Conservation (phyloP, 2,329 filamentous ascomycete species). For the Phyllosticta paracitricarpa region DNA sequence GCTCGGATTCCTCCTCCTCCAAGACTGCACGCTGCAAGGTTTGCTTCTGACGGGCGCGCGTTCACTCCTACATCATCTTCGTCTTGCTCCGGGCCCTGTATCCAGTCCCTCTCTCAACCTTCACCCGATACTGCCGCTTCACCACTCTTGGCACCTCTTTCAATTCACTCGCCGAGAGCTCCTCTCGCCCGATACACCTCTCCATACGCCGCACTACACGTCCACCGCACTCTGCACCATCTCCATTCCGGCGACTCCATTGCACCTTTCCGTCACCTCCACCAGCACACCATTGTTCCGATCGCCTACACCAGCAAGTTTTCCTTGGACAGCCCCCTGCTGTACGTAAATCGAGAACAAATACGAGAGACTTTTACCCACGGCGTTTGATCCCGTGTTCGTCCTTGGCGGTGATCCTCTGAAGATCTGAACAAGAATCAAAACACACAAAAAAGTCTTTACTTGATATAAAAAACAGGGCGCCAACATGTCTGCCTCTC, state of each 20-base stretch:
- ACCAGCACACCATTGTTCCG: slow-evolving; percentile 19
- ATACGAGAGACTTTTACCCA: slow-evolving; percentile 9
- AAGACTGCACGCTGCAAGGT: slow-evolving; percentile 8
- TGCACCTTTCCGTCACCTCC: slow-evolving; percentile 1
- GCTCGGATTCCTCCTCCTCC: slow-evolving; percentile 13
- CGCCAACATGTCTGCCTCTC: slow-evolving; percentile 34
- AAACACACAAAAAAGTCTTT: slow-evolving; percentile 13
- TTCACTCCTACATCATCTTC: slow-evolving; percentile 8
- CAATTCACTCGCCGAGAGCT: slow-evolving; percentile 8
- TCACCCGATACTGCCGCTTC: slow-evolving; percentile 3
- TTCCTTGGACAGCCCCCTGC: slow-evolving; percentile 76
- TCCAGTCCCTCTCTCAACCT: slow-evolving; percentile 4
- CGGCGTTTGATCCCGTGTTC: slow-evolving; percentile 2
- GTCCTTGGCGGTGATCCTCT: slow-evolving; percentile 16
- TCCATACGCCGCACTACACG: slow-evolving; percentile 18
- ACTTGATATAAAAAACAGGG: slow-evolving; percentile 10
- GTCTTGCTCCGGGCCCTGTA: slow-evolving; percentile 9
- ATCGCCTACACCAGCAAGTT: slow-evolving; percentile 55
- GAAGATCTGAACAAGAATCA: slow-evolving; percentile 19
- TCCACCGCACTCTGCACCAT: slow-evolving; percentile 13
- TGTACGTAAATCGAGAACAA: slow-evolving; percentile 44
- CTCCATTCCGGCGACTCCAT: slow-evolving; percentile 6
- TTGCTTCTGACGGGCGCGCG: slow-evolving; percentile 10
- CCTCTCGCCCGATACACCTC: slow-evolving; percentile 13
- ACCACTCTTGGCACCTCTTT: slow-evolving; percentile 6